A percentile compares a stretch with the other conserved stretches of the same genome.
Evolutionary conservation across 805 yeast species (phyloP).

Genomic region (Metschnikowia lachancei): DNA sequence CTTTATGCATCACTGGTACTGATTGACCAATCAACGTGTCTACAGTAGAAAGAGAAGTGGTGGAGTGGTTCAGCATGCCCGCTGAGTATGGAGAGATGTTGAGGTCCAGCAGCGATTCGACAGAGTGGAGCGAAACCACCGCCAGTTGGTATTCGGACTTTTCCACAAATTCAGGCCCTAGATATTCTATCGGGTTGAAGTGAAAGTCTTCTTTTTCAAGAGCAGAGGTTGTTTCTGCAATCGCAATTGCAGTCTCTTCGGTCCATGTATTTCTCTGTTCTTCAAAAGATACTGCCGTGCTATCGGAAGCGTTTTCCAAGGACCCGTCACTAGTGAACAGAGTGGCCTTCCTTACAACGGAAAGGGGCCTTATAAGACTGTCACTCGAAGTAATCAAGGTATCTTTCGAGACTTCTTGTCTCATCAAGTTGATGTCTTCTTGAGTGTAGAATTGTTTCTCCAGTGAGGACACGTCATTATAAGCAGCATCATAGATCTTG

Average conservation of each 20-base stretch:
- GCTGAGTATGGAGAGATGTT: constrained; percentile 12
- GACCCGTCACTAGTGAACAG: constrained; percentile 1
- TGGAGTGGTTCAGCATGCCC: constrained; percentile 24
- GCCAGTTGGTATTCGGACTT: constrained; percentile 1
- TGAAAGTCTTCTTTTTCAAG: constrained; percentile 6
- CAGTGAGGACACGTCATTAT: constrained; percentile 5
- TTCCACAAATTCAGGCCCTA: no score
- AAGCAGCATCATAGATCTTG: constrained; percentile 33
- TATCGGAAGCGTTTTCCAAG: neutral
- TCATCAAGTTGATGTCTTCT: constrained; percentile 20
- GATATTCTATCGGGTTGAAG: neutral
- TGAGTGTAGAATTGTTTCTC: constrained; percentile 28
- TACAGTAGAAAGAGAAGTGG: constrained; percentile 28
- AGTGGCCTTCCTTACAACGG: constrained; percentile 1
- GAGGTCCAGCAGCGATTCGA: constrained; percentile 14
- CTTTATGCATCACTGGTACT: constrained; percentile 10
- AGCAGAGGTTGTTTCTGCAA: neutral
- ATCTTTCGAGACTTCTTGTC: constrained; percentile 9
- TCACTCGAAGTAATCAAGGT: constrained; percentile 16
- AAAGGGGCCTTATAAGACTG: constrained; percentile 8
- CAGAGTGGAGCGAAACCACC: constrained; percentile 15
- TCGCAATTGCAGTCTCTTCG: no score
- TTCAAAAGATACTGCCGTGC: neutral
- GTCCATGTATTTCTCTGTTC: neutral
- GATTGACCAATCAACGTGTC: constrained; percentile 25